Base-by-base conservation (phyloP, 2,329 filamentous ascomycete species). In the Cryoendolithus antarcticus region DNA sequence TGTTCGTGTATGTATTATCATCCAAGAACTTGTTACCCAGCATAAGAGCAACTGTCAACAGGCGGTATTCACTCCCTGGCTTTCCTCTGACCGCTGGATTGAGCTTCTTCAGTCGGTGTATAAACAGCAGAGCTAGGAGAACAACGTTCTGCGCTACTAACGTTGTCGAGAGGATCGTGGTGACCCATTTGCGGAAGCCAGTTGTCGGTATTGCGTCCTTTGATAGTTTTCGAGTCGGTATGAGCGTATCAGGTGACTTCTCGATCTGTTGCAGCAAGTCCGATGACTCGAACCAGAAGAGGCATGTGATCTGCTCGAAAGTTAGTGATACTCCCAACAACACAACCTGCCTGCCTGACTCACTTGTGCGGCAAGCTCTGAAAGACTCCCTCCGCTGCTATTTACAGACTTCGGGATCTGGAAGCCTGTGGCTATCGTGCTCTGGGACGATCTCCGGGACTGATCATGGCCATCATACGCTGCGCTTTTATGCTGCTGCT, bases 1-100 rank as follows among this genome's bases (percentile, higher is more conserved):
- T 95, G 67, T 98, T 98, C 30, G 91, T 96, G 63, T 98, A 98
- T 0, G 91, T 96, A 60, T 96, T 98, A 61, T 98, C 91, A 57
- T 98, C 91, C 52, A 98, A 67, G 58, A 96, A 98, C 67, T 98
- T 98, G 62, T 98, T 98, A 45, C 88, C 89, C 43, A 98, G 70
- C 91, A 98, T 98, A 49, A 98, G 66, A 15, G 91, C 91, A 35
- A 96, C 88, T 0, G 91, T 96, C 54, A 96, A 70, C 15, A 98
- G 67, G 11, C 91, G 73, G 56, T 91, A 96, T 59, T 96, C 91
- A 59, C 91, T 98, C 4, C 91, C 91, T 13, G 80, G 80, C 53
- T 89, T 89, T 31, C 91, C 91, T 56, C 88, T 86, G 11, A 96
- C 89, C 3, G 73, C 77, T 0, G 86, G 84, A 51, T 94, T 96